phyloP scores from a whole-genome alignment of 192 early-diverging fungal species.

The Coemansia sp. region DNA sequence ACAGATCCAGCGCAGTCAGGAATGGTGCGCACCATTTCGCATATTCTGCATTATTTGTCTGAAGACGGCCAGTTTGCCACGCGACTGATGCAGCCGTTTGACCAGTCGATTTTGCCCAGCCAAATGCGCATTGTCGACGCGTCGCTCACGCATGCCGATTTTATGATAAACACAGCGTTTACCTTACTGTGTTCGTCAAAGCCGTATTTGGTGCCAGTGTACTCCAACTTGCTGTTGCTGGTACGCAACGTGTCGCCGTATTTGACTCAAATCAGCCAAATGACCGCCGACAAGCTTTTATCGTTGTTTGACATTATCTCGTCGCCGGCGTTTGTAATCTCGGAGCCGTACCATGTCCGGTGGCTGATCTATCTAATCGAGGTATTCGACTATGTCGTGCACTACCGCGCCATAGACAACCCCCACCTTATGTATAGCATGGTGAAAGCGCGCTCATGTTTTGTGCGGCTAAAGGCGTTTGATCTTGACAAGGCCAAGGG shows the following conservation, averaged over 20 bases:
- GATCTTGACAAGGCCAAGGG: constrained; percentile 63
- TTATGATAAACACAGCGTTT: constrained; percentile 79
- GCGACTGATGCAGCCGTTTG: constrained; percentile 52
- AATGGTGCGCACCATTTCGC: constrained; percentile 65
- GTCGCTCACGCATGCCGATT: constrained; percentile 74
- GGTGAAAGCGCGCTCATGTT: constrained; percentile 69
- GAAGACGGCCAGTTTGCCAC: constrained; percentile 50
- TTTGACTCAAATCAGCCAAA: constrained; percentile 69
- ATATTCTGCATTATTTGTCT: constrained; percentile 56
- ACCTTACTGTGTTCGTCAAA: constrained; percentile 73
- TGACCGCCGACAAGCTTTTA: constrained; percentile 72
- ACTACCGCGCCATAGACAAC: constrained; percentile 84
- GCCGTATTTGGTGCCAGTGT: constrained; percentile 63
- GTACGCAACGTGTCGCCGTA: constrained; percentile 83
- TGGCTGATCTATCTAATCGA: constrained; percentile 76
- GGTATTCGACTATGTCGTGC: constrained; percentile 78
- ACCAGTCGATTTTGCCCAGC: constrained; percentile 55
- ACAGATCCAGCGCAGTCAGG: constrained; percentile 56
- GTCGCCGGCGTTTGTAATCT: constrained; percentile 75
- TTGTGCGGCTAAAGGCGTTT: constrained; percentile 67
- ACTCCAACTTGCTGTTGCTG: constrained; percentile 76
- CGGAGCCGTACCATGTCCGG: constrained; percentile 75
- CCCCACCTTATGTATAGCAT: constrained; percentile 78
- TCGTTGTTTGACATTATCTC: constrained; percentile 75
- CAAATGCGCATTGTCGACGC: constrained; percentile 62